These are phyloP conservation scores for Xanthoconium stramineum DNA, from an alignment of 768 basidiomycete genomes.

Conservation along the genomic window DNA sequence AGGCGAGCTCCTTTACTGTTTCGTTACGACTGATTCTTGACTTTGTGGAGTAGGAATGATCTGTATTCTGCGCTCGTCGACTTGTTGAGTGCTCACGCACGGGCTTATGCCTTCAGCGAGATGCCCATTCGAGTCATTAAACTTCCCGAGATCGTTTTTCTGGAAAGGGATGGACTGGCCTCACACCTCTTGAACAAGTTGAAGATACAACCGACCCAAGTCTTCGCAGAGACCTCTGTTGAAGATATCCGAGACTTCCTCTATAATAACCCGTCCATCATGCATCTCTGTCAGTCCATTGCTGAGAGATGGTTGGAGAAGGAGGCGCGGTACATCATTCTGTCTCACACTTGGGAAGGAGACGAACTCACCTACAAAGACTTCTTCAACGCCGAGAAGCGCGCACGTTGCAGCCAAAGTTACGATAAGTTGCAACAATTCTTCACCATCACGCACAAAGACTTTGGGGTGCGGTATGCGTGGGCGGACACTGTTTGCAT, in stretches of 20 bases:
- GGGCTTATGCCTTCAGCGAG: background rate
- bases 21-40: background rate
- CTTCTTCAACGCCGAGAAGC: background rate
- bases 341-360: background rate
- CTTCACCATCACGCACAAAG: background rate
- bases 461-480: background rate
- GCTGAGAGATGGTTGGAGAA: background rate
- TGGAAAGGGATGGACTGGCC: background rate
- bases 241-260: background rate
- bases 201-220: background rate
- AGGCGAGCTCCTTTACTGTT: background rate
- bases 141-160: background rate
- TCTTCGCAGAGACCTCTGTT: background rate
- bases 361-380: background rate
- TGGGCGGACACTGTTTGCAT: background rate
- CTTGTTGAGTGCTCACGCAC: background rate
- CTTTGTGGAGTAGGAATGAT: background rate
- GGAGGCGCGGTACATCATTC: background rate
- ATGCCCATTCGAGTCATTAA: background rate
- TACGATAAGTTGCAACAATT: background rate
- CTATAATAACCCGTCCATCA: background rate
- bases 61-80: background rate
- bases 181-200: background rate
- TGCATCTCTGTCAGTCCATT: background rate
- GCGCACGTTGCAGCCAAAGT: background rate